Percentiles rank a stretch among this genome's conserved stretches.
These are phyloP conservation scores for Candida krabiensis DNA, from an alignment of 805 yeast species.

Conservation along the genomic window DNA sequence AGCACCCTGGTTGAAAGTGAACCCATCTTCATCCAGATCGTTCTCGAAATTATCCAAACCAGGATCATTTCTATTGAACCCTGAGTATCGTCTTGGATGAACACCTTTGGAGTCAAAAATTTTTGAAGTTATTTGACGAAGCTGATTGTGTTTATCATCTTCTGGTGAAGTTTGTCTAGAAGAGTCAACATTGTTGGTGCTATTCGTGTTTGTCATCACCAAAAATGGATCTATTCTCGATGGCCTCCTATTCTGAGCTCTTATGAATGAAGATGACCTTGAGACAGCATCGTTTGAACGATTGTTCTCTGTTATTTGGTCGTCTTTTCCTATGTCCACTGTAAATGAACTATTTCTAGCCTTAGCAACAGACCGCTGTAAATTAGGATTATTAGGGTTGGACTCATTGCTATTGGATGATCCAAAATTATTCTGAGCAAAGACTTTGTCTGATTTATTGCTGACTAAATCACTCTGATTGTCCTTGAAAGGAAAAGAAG, in stretches of 20 bases:
- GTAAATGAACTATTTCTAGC: no score
- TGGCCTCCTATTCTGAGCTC: constrained; percentile 1
- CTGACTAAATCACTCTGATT: constrained; percentile 19
- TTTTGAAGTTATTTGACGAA: constrained; percentile 63
- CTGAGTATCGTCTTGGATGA: constrained; percentile 71
- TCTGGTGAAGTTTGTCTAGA: constrained; percentile 1
- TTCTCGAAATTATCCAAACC: constrained; percentile 57
- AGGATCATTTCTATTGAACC: constrained; percentile 35
- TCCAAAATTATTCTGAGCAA: constrained; percentile 13
- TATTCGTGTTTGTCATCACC: constrained; percentile 4
- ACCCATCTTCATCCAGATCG: constrained; percentile 35
- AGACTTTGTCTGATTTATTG: constrained; percentile 21
- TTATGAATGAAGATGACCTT: constrained; percentile 12
- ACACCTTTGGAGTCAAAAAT: constrained; percentile 72
- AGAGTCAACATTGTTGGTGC: no score
- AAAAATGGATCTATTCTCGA: constrained; percentile 7
- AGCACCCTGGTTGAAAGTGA: constrained; percentile 12
- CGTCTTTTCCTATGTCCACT: no score
- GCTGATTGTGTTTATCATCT: constrained; percentile 20
- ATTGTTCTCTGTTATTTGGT: constrained; percentile 6
- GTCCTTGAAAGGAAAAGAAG: constrained; percentile 9
- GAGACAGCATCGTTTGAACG: constrained; percentile 9
- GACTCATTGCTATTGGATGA: constrained; percentile 15
- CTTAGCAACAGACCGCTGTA: no score
- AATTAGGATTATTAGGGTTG: no score